A percentile compares a stretch with the other conserved stretches of the same genome.
Conservation (phyloP, 1,284 basidiomycete species). For the Heterobasidion parviporum region DNA sequence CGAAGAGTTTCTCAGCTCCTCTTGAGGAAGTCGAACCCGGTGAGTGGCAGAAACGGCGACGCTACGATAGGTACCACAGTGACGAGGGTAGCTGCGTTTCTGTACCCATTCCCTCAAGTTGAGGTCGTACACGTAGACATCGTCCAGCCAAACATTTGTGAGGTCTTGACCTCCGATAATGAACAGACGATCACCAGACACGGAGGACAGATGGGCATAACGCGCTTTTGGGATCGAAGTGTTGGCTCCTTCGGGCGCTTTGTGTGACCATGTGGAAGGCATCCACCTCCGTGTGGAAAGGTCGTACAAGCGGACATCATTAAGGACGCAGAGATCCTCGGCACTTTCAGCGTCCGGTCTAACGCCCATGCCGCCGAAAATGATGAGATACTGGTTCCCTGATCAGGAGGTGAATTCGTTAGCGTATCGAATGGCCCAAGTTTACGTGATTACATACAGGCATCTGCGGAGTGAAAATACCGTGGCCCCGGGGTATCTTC, state of each 20-base stretch:
- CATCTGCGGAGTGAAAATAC: slow-evolving; percentile 89
- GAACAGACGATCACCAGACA: slow-evolving; percentile 78
- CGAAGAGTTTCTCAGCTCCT: slow-evolving; percentile 34
- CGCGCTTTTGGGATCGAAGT: slow-evolving; percentile 64
- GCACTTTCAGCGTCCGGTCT: slow-evolving; percentile 52
- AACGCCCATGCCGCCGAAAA: slow-evolving; percentile 92
- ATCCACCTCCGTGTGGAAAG: slow-evolving; percentile 67
- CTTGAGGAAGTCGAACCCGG: slow-evolving; percentile 61
- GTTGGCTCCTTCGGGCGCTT: slow-evolving; percentile 14
- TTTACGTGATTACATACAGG: slow-evolving; percentile 44
- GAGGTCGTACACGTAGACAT: slow-evolving; percentile 84
- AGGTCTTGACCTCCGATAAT: slow-evolving; percentile 93
- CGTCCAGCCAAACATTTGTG: slow-evolving; percentile 86
- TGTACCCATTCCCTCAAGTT: slow-evolving; percentile 67
- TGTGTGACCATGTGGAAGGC: slow-evolving; percentile 29
- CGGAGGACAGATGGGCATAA: slow-evolving; percentile 85
- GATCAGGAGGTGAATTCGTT: slow-evolving; percentile 8
- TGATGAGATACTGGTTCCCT: slow-evolving; percentile 84
- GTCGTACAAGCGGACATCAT: slow-evolving; percentile 83
- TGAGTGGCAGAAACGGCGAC: slow-evolving; percentile 72
- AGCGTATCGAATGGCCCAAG: slow-evolving; percentile 22
- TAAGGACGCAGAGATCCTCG: slow-evolving; percentile 74
- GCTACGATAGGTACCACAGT: slow-evolving; percentile 90
- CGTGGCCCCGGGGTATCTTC: slow-evolving; percentile 68
- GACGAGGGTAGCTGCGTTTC: slow-evolving; percentile 72